These are phyloP conservation scores for Tetrahymena thermophila DNA, from an alignment of 73 alveolate genomes.

Conservation along the genomic window DNA sequence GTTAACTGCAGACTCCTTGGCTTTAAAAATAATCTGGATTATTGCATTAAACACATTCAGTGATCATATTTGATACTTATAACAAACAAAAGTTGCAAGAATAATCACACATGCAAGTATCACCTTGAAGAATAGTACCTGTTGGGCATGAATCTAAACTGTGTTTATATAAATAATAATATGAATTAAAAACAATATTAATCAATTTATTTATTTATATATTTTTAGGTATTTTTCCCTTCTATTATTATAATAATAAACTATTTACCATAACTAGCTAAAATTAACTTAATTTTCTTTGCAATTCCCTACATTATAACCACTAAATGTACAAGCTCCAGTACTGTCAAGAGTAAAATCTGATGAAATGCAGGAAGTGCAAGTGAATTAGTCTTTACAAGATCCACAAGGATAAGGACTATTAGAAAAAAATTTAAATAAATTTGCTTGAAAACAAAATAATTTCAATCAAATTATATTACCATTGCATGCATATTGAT, in stretches of 20 bases:
- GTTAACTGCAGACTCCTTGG: not conserved
- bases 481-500: not conserved
- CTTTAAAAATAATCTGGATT: not conserved
- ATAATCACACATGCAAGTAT: not conserved
- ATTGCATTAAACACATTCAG: not conserved
- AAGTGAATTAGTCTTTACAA: not conserved
- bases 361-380: not conserved
- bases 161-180: not conserved
- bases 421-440: not conserved
- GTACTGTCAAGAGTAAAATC: not conserved
- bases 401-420: not conserved
- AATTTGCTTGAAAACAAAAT: no score
- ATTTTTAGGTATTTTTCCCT: no score
- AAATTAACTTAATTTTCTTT: not conserved
- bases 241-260: no score
- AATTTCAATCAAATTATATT: not conserved
- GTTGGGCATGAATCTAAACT: not conserved
- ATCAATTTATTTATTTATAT: no score
- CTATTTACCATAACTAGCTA: not conserved
- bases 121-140: not conserved
- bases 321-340: not conserved
- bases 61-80: not conserved
- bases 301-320: not conserved
- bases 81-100: not conserved
- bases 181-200: not conserved